Conservation (phyloP, 192 early-diverging fungal species). For the Entomortierella lignicola region DNA sequence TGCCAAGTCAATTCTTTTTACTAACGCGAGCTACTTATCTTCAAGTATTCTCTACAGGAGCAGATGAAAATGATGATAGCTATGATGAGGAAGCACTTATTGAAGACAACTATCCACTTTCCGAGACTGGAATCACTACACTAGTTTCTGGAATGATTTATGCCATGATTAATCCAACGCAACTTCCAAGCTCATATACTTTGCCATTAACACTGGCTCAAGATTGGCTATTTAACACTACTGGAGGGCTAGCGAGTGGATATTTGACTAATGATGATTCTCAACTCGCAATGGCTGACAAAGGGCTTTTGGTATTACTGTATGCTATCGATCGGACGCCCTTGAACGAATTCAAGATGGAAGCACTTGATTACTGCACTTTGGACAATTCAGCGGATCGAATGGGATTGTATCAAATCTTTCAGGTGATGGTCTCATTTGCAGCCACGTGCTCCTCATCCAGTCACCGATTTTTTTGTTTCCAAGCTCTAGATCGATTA, state of each 20-base stretch:
- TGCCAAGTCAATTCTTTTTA: neutral
- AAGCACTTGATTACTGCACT: slow-evolving; percentile 32
- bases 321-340: slow-evolving; percentile 44
- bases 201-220: slow-evolving; percentile 39
- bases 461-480: slow-evolving; percentile 55
- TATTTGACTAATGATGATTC: slow-evolving; percentile 38
- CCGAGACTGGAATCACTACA: slow-evolving; percentile 47
- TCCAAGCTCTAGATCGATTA: slow-evolving; percentile 47
- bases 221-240: slow-evolving; percentile 36
- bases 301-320: slow-evolving; percentile 29
- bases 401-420: slow-evolving; percentile 44
- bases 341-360: slow-evolving; percentile 29
- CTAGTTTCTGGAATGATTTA: slow-evolving; percentile 42
- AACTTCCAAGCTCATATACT: slow-evolving; percentile 19
- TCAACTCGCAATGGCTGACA: slow-evolving; percentile 43
- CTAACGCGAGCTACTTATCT: too few relatives aligned
- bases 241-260: slow-evolving; percentile 44
- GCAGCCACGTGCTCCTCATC: slow-evolving; percentile 55
- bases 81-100: slow-evolving; percentile 45
- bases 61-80: slow-evolving; percentile 38
- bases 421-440: slow-evolving; percentile 54
- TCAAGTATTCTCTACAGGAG: slow-evolving; percentile 39
- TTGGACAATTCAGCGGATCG: slow-evolving; percentile 27
- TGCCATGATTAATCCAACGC: slow-evolving; percentile 15
- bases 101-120: slow-evolving; percentile 47